Evolutionary conservation across 2,329 filamentous ascomycete genomes (phyloP), one percentile per base, ranked within the genome.

Genomic region (Colletotrichum euphorbiae): DNA sequence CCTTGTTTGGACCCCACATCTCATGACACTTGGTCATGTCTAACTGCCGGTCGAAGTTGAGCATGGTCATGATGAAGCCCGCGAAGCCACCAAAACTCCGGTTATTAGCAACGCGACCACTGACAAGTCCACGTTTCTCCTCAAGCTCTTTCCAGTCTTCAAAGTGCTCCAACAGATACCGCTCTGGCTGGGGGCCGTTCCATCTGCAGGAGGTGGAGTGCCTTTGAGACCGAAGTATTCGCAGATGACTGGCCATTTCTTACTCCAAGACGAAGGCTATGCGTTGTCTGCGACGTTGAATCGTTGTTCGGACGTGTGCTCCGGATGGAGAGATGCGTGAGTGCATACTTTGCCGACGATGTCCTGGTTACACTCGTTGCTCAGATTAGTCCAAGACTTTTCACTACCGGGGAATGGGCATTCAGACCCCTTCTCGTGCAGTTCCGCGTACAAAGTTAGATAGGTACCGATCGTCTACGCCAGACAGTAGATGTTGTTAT

Each of bases 201-300:
- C 74, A 3, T 72, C 74, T 3, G 66, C 42, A 7, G 75, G 74
- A 6, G 77, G 76, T 3, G 72, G 69, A 7, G 78, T 78, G 1
- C 81, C 82, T 69, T 80, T 79, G 43, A 84, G 73, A 3, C 80
- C 79, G 74, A 84, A 84, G 70, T 82, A 83, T 6, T 80, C 76
- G 71, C 80, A 82, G 50, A 83, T 79, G 6, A 81, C 71, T 3
- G 81, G 80, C 82, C 82, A 84, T 71, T 83, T 82, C 11, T 74
- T 71, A 15, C 76, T 77, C 82, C 82, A 84, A 2, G 75, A 77
- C 5, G 71, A 72, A 1, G 78, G 73, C 36, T 75, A 69, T 36
- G 77, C 74, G 58, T 76, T 78, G 24, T 82, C 81, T 9, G 80
- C 81, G 1, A 78, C 77, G 64, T 83, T 84, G 73, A 79, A 84